Evolutionary conservation across 257 asterid genomes (phyloP).

Genomic region (Phtheirospermum japonicum): DNA sequence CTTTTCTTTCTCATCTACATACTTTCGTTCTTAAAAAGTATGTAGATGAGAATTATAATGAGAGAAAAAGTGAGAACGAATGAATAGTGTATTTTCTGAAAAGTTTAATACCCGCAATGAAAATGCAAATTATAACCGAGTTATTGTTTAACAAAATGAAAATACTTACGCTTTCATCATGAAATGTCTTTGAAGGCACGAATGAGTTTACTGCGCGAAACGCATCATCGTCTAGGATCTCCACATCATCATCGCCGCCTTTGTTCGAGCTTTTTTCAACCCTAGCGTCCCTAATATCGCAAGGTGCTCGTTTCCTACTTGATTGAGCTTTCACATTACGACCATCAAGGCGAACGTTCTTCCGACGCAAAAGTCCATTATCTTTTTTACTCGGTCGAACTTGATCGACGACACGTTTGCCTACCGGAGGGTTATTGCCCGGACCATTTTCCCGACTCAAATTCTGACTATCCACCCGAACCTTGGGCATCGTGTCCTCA

Average conservation of each 20-base stretch:
- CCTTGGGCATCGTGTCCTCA: conserved; percentile 9
- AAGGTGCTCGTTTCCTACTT: background rate
- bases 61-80: no score
- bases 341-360: background rate
- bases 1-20: no score
- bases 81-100: no score
- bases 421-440: background rate
- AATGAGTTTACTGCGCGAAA: conserved; percentile 17
- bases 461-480: background rate
- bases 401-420: background rate
- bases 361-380: no score
- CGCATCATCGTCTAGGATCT: conserved; percentile 30
- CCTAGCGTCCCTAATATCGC: background rate
- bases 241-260: conserved; percentile 25
- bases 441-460: background rate
- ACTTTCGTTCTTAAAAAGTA: no score
- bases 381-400: background rate
- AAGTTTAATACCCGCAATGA: no score
- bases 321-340: background rate
- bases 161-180: conserved; percentile 28
- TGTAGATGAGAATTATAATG: no score
- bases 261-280: background rate
- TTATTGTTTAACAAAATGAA: no score
- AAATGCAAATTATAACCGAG: no score
- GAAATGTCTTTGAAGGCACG: conserved; percentile 23